Evolutionary conservation across 2,329 filamentous ascomycete genomes (phyloP), one percentile per base, ranked within the genome.

Genomic region (Botrytis hyacinthi): DNA sequence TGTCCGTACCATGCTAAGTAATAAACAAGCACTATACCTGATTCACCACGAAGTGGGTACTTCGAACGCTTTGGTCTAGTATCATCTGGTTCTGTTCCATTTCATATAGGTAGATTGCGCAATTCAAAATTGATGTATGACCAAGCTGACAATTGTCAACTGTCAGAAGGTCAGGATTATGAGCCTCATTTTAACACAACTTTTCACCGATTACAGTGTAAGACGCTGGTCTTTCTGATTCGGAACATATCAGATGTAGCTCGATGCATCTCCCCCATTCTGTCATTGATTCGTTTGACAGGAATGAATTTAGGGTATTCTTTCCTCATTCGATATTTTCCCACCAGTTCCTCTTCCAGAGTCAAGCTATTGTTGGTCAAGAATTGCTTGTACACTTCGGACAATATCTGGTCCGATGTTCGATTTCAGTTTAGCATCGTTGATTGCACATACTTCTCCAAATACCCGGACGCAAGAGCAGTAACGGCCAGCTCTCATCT

Each of bases 121-220:
- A 72, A 69, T 72, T 20, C 14, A 10, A 60, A 9, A 22, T 72
- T 51, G 20, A 68, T 16, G 62, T 72, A 60, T 29, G 16, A 72
- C 71, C 32, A 46, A 59, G 37, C 63, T 69, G 40, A 18, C 62
- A 42, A 48, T 69, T 68, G 48, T 44, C 16, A 68, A 22, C 37
- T 16, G 48, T 72, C 62, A 68, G 71, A 29, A 72, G 71, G 44
- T 60, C 71, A 68, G 60, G 29, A 60, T 37, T 68, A 37, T 48
- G 62, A 72, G 71, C 63, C 51, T 72, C 51, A 72, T 59, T n/a
- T 60, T 51, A 46, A 48, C 40, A 72, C 63, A 69, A 32, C 22
- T 37, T 42, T 69, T 44, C 63, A 69, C 71, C 22, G 51, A 37
- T 40, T 61, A 61, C 71, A 59, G 37, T 40, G 63, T 72, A 35